A percentile compares a stretch with the other conserved stretches of the same genome.
These are phyloP conservation scores for Fusarium domesticum DNA, from an alignment of 2,329 filamentous ascomycete species.

Conservation along the genomic window DNA sequence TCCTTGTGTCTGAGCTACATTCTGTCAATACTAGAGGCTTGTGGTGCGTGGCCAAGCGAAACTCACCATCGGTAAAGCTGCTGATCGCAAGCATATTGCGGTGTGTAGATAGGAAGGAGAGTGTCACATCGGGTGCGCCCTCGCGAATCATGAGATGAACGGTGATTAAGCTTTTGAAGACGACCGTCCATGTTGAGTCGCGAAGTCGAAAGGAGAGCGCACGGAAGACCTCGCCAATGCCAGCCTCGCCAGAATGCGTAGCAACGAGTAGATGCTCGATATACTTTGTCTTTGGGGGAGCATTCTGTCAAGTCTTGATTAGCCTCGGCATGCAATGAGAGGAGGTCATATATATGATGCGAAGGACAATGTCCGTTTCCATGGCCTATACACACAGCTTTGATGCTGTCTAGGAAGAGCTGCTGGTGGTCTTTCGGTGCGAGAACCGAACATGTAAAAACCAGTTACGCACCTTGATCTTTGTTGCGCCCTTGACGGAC, in stretches of 20 bases:
- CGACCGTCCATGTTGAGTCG: conserved; percentile 99
- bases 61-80: conserved; percentile 85
- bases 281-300: conserved; percentile 97
- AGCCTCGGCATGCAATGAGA: background rate
- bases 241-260: conserved; percentile 90
- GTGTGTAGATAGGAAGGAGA: conserved; percentile 79
- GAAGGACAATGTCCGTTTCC: background rate
- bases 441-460: conserved; percentile 1
- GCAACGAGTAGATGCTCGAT: conserved; percentile 97
- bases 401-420: background rate
- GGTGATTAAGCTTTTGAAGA: conserved; percentile 95
- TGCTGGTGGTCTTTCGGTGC: background rate
- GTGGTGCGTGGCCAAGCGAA: background rate
- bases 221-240: conserved; percentile 93
- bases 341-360: background rate
- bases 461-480: conserved; percentile 71
- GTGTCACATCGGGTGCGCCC: conserved; percentile 82
- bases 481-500: conserved; percentile 97
- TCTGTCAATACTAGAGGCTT: conserved; percentile 8
- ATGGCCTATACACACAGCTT: background rate
- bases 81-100: conserved; percentile 83
- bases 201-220: conserved; percentile 83
- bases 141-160: conserved; percentile 97
- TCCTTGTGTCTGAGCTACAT: conserved; percentile 83
- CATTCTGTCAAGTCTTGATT: conserved; percentile 60